Evolutionary conservation across 2,329 filamentous ascomycete species (phyloP).

Genomic region (Fusarium austroafricanum): DNA sequence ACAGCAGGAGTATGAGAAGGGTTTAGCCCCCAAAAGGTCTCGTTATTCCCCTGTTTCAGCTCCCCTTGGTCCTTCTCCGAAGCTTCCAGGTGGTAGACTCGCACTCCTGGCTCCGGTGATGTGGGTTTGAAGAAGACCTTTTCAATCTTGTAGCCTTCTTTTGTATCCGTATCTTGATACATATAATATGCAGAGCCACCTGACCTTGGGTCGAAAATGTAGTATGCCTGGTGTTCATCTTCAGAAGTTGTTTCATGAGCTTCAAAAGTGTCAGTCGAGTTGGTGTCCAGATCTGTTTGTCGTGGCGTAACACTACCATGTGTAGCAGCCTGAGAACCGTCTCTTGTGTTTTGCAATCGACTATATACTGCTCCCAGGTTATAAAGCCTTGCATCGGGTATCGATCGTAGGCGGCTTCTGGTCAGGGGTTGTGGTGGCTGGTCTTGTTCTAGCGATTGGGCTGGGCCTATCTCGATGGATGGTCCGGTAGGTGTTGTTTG

Average conservation of each 20-base stretch:
- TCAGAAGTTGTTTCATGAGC: background rate
- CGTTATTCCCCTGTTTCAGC: slow-evolving; percentile 2
- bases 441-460: background rate
- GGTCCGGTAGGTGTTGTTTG: background rate
- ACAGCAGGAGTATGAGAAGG: background rate
- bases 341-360: background rate
- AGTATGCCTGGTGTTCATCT: slow-evolving; percentile 22
- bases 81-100: slow-evolving; percentile 22
- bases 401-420: slow-evolving; percentile 22
- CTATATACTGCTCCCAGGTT: slow-evolving; percentile 15
- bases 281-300: slow-evolving; percentile 6
- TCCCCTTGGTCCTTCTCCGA: slow-evolving; percentile 20
- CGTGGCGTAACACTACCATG: slow-evolving; percentile 23
- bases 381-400: slow-evolving; percentile 26
- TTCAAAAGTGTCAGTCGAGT: background rate
- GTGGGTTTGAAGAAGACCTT: slow-evolving; percentile 29
- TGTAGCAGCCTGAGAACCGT: slow-evolving; percentile 36
- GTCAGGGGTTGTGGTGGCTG: slow-evolving; percentile 22
- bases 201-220: slow-evolving; percentile 35
- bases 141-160: slow-evolving; percentile 12
- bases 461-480: background rate
- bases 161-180: slow-evolving; percentile 17
- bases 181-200: slow-evolving; percentile 30
- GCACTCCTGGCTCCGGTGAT: slow-evolving; percentile 6
- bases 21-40: slow-evolving; percentile 13